Percentiles rank a stretch among this genome's conserved stretches.
These are phyloP conservation scores for Nasturtium officinale DNA, from an alignment of 345 rosid genomes.

Conservation along the genomic window DNA sequence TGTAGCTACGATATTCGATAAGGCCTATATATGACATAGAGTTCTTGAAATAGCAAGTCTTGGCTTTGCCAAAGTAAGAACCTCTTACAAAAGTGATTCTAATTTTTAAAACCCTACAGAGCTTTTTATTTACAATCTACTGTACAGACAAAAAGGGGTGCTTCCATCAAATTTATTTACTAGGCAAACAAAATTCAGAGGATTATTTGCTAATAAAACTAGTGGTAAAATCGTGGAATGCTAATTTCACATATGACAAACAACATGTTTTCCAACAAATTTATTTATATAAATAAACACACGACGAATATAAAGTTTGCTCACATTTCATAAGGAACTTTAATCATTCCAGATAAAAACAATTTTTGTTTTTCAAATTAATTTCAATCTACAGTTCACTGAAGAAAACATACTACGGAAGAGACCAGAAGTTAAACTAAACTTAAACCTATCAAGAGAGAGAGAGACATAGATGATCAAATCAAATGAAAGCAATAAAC, in stretches of 20 bases:
- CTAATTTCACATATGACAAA: not conserved
- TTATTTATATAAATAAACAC: not conserved
- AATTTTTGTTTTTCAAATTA: not conserved
- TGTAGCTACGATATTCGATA: slow-evolving; percentile 43
- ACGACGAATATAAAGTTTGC: not conserved
- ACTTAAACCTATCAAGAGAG: slow-evolving; percentile 16
- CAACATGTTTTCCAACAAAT: not conserved
- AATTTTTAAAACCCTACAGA: not conserved
- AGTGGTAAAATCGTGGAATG: not conserved
- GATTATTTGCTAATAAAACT: not conserved
- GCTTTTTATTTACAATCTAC: not conserved
- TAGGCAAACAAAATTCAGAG: not conserved
- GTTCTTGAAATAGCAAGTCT: slow-evolving; percentile 42
- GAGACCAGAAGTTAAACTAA: slow-evolving; percentile 35
- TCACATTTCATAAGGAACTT: not conserved
- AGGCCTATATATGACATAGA: slow-evolving; percentile 44
- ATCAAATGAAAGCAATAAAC: slow-evolving; percentile 40
- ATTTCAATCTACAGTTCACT: not conserved
- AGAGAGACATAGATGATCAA: slow-evolving; percentile 36
- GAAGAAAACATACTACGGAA: slow-evolving; percentile 26
- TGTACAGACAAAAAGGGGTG: not conserved
- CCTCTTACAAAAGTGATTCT: slow-evolving; percentile 1
- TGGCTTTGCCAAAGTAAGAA: slow-evolving; percentile 37
- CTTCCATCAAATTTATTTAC: not conserved
- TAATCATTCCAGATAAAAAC: not conserved